Conservation (phyloP, 805 yeast genomes). For the Wickerhamomyces kurtzmanii region DNA sequence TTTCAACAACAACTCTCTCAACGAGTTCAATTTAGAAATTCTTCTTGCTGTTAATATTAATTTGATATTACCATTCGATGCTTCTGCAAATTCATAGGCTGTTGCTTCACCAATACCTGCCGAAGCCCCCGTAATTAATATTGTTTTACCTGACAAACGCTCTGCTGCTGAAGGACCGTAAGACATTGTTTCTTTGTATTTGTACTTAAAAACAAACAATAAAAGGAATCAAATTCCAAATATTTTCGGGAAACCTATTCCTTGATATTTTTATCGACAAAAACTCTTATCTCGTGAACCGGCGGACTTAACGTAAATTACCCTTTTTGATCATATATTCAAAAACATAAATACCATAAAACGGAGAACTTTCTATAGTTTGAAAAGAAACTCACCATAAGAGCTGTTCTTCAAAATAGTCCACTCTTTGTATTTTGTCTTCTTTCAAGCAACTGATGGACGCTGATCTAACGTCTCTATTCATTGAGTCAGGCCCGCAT, state of each 20-base stretch:
- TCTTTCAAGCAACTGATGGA: too few species aligned
- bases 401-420: too few species aligned
- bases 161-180: constrained; percentile 68
- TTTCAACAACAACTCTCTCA: constrained; percentile 34
- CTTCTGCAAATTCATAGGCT: constrained; percentile 75
- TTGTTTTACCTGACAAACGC: constrained; percentile 69
- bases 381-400: too few species aligned
- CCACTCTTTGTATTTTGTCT: too few species aligned
- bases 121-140: constrained; percentile 92
- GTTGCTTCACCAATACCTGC: constrained; percentile 94
- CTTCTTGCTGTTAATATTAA: constrained; percentile 77
- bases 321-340: too few species aligned
- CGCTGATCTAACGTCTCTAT: too few species aligned
- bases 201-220: too few species aligned
- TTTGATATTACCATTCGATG: constrained; percentile 61
- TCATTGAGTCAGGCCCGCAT: too few species aligned
- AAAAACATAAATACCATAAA: too few species aligned
- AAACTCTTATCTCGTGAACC: neutral
- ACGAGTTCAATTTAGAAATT: constrained; percentile 41
- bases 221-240: too few species aligned
- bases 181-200: constrained; percentile 38
- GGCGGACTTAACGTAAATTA: too few species aligned
- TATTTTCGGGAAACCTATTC: neutral
- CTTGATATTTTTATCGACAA: neutral
- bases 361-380: too few species aligned